phyloP scores from a whole-genome alignment of 148 eudicot species.

The Diospyros lotus region DNA sequence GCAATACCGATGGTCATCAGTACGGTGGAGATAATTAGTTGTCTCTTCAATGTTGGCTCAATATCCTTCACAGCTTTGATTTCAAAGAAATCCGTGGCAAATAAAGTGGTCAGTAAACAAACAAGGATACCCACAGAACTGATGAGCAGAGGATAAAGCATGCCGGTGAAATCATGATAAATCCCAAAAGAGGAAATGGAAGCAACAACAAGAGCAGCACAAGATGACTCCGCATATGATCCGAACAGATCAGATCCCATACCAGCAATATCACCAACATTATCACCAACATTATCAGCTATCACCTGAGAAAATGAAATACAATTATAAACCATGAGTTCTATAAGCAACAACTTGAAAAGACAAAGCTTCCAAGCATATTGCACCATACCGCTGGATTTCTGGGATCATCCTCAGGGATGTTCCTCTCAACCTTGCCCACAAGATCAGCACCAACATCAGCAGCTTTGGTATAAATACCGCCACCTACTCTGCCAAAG shows the following conservation, averaged over 20 bases:
- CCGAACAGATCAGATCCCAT: conserved; percentile 98
- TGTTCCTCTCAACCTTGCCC: conserved; percentile 88
- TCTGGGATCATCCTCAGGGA: conserved; percentile 94
- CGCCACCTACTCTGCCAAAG: conserved; percentile 94
- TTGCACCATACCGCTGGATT: conserved; percentile 69
- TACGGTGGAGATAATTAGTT: conserved; percentile 77
- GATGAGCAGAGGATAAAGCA: conserved; percentile 67
- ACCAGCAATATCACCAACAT: conserved; percentile 97
- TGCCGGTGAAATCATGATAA: conserved; percentile 75
- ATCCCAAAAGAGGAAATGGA: conserved; percentile 85
- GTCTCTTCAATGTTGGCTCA: conserved; percentile 76
- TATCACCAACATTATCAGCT: conserved; percentile 97
- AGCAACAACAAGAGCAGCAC: conserved; percentile 95
- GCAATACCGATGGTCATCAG: conserved; percentile 81
- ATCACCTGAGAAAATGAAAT: conserved; percentile 53
- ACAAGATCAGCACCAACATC: conserved; percentile 99
- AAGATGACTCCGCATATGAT: conserved; percentile 90
- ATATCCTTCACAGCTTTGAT: conserved; percentile 80
- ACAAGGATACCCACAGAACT: conserved; percentile 79
- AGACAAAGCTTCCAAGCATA: neutral
- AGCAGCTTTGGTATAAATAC: conserved; percentile 92
- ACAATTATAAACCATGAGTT: neutral
- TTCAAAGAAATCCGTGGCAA: conserved; percentile 93
- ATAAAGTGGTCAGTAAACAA: conserved; percentile 79
- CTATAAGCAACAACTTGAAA: neutral